Evolutionary conservation across 129 eudicot genomes (phyloP).

Genomic region (Helianthus annuus): DNA sequence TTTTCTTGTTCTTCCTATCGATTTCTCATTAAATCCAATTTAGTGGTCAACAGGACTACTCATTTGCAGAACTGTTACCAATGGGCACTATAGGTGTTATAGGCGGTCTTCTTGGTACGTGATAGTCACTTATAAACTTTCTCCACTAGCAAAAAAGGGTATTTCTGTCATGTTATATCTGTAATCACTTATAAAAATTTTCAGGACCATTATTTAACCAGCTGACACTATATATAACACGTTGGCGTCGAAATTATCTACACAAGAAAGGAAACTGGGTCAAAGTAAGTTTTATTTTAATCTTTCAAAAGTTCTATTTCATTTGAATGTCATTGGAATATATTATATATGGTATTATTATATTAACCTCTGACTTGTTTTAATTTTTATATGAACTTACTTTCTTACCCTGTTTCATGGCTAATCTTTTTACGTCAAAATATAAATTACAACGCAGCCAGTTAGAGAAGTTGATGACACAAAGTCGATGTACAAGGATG

Average conservation of each 20-base stretch:
- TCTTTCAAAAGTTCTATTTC: not conserved
- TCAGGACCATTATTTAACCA: conserved; percentile 94
- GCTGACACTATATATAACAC: conserved; percentile 77
- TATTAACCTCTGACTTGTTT: conserved; percentile 5
- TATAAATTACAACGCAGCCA: conserved; percentile 51
- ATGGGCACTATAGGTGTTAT: conserved; percentile 97
- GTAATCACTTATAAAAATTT: not conserved
- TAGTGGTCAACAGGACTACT: conserved; percentile 99
- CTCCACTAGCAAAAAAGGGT: not conserved
- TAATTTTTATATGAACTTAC: not conserved
- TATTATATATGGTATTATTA: not conserved
- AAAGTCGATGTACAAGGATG: conserved; percentile 81
- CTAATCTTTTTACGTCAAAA: conserved; percentile 28
- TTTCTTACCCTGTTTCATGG: conserved; percentile 17
- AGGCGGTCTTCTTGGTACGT: conserved; percentile 95
- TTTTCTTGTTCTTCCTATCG: conserved; percentile 10
- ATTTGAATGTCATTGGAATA: conserved; percentile 2
- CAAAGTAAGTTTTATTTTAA: conserved; percentile 64
- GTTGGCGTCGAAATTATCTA: conserved; percentile 89
- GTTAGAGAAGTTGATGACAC: conserved; percentile 71
- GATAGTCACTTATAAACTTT: not conserved
- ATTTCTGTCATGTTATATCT: conserved; percentile 4
- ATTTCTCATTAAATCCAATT: conserved; percentile 34
- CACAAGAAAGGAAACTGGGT: conserved; percentile 92
- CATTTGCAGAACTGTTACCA: conserved; percentile 89